These are phyloP conservation scores for Globisporangium nodosum DNA, from an alignment of 352 stramenopile genomes.

Conservation along the genomic window DNA sequence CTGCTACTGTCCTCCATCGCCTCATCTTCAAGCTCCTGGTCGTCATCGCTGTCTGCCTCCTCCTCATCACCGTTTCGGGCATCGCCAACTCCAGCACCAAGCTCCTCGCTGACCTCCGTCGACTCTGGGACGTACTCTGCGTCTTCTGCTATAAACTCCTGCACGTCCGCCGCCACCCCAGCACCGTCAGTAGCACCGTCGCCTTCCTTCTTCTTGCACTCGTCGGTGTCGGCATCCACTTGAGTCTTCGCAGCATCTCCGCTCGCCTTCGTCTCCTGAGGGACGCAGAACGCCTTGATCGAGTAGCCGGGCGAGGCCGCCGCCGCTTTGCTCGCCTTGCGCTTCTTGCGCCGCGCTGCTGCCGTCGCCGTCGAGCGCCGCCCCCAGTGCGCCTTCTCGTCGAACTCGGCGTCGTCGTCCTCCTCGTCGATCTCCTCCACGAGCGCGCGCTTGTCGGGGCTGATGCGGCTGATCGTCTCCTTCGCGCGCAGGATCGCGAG, in stretches of 20 bases:
- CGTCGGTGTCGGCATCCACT: neutral
- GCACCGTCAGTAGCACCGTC: neutral
- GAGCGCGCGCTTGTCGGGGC: conserved; percentile 40
- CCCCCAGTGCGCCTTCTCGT: conserved; percentile 59
- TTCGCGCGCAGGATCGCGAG: conserved; percentile 30
- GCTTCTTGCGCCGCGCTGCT: conserved; percentile 14
- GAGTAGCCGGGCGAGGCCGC: conserved; percentile 38
- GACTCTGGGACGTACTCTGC: conserved; percentile 3
- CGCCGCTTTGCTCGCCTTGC: conserved; percentile 3
- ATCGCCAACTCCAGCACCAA: neutral
- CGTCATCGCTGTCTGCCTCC: neutral
- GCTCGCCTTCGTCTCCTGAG: neutral
- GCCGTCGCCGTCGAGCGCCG: conserved; percentile 22
- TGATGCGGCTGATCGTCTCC: conserved; percentile 46
- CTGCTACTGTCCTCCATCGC: neutral
- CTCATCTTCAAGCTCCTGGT: neutral
- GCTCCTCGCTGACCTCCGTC: conserved; percentile 3
- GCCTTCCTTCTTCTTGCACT: neutral
- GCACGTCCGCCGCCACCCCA: neutral
- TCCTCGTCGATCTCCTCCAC: conserved; percentile 72
- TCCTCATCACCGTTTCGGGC: neutral
- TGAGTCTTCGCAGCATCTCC: neutral
- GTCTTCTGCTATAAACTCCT: neutral
- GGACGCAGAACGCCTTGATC: conserved; percentile 60
- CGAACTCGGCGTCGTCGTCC: conserved; percentile 66